Conservation (phyloP, 2,329 filamentous ascomycete species). For the Fusarium sublunatum region DNA sequence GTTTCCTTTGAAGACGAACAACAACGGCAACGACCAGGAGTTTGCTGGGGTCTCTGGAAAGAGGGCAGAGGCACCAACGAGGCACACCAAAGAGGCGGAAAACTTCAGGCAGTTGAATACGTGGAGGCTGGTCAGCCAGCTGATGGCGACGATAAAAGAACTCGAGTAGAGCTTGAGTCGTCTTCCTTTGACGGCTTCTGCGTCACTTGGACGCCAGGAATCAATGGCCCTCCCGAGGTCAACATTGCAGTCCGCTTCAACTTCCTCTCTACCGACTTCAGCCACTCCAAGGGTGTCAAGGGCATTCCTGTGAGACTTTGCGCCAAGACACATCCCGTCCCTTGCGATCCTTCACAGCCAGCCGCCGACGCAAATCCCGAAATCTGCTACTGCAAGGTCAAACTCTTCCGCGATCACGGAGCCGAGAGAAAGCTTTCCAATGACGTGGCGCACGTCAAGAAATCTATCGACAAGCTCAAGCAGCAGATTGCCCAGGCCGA, state of each 20-base stretch:
- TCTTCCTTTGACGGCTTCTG: slow-evolving; percentile 95
- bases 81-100: slow-evolving; percentile 91
- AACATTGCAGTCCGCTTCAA: slow-evolving; percentile 95
- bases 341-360: slow-evolving; percentile 62
- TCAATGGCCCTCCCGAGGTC: slow-evolving; percentile 77
- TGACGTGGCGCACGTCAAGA: slow-evolving; percentile 93
- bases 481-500: slow-evolving; percentile 88
- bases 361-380: slow-evolving; percentile 66
- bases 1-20: slow-evolving; percentile 97
- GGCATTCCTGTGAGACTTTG: slow-evolving; percentile 94
- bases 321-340: slow-evolving; percentile 82
- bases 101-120: slow-evolving; percentile 93
- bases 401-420: slow-evolving; percentile 95
- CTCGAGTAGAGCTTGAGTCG: slow-evolving; percentile 75
- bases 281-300: slow-evolving; percentile 98
- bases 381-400: slow-evolving; percentile 95
- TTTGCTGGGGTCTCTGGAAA: slow-evolving; percentile 93
- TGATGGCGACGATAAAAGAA: slow-evolving; percentile 73
- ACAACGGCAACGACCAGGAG: slow-evolving; percentile 82
- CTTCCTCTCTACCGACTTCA: slow-evolving; percentile 98
- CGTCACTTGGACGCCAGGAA: slow-evolving; percentile 84
- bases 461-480: slow-evolving; percentile 94
- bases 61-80: slow-evolving; percentile 96
- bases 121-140: slow-evolving; percentile 74
- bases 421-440: slow-evolving; percentile 96